Evolutionary conservation across 345 rosid genomes (phyloP), one percentile per base, ranked within the genome.

Genomic region (Bretschneidera sinensis): DNA sequence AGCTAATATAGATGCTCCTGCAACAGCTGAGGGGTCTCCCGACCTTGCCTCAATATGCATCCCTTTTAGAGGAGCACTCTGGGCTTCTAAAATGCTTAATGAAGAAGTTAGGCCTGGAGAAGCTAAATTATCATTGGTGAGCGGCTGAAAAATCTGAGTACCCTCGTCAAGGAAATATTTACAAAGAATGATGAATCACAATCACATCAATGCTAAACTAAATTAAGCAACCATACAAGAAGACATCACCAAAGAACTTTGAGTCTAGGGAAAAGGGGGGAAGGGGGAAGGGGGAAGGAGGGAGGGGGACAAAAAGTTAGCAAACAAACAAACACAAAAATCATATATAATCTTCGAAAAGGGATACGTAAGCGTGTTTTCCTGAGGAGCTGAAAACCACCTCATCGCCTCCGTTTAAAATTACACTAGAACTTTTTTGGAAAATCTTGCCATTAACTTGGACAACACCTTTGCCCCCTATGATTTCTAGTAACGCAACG

Each of bases 351-450:
- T 17, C 5, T 18, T 21, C 39, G 10, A 58, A 74, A 94, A n/a
- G n/a, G 97, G 99, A 94, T 94, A 94, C 99, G 71, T 95, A 95
- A 66, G 99, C 83, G 79, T 95, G 92, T 74, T 82, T 87, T 49
- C 82, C 91, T 6, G 83, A 55, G 43, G 75, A 58, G 62, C 79
- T 79, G 68, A 95, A 95, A 74, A 91, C 71, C 70, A 95, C 78
- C 74, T 95, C 97, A 67, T 95, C 99, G 5, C 99, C 99, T 70
- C 91, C 99, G 25, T 77, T 79, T 31, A 95, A 70, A 50, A 77
- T 65, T 65, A 86, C 71, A 35, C 60, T 63, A 31, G 78, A 21
- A 43, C 70, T 74, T 74, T 84, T 89, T 5, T 74, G 76, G 72
- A 71, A 76, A 55, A 54, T 54, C 78, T 76, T 85, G 48, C 91